Evolutionary conservation across 148 eudicot genomes (phyloP).

Genomic region (Chenopodium suecicum): DNA sequence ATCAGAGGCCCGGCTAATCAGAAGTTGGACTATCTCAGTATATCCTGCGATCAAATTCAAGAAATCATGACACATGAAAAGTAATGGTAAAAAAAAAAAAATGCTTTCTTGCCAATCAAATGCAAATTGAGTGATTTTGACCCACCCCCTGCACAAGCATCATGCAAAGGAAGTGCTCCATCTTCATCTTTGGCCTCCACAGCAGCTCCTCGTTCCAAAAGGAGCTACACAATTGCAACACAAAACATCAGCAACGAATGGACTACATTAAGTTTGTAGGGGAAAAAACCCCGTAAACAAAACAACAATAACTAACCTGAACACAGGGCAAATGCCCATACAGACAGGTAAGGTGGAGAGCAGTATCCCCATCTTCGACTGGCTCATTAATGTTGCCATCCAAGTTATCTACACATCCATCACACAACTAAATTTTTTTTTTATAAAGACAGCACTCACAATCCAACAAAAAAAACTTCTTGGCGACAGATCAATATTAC

Average conservation of each 20-base stretch:
- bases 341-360: conserved; percentile 84
- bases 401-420: conserved; percentile 55
- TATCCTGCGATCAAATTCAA: conserved; percentile 46
- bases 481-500: neutral
- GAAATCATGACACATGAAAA: neutral
- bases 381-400: conserved; percentile 71
- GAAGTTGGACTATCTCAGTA: conserved; percentile 62
- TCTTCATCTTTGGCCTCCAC: conserved; percentile 88
- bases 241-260: neutral
- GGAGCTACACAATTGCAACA: conserved; percentile 42
- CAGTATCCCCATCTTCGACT: conserved; percentile 90
- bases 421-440: neutral
- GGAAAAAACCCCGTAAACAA: neutral
- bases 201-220: conserved; percentile 84
- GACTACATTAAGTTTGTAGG: neutral
- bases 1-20: conserved; percentile 44
- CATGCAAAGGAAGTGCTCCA: conserved; percentile 90
- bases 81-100: conserved; percentile 2
- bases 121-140: conserved; percentile 11
- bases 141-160: conserved; percentile 96
- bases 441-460: neutral
- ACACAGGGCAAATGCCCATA: conserved; percentile 82
- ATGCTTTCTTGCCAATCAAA: neutral
- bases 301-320: conserved; percentile 51
- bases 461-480: neutral